Base-by-base conservation (phyloP, 1,284 basidiomycete species). In the Mycosarcoma mackinlayi region DNA sequence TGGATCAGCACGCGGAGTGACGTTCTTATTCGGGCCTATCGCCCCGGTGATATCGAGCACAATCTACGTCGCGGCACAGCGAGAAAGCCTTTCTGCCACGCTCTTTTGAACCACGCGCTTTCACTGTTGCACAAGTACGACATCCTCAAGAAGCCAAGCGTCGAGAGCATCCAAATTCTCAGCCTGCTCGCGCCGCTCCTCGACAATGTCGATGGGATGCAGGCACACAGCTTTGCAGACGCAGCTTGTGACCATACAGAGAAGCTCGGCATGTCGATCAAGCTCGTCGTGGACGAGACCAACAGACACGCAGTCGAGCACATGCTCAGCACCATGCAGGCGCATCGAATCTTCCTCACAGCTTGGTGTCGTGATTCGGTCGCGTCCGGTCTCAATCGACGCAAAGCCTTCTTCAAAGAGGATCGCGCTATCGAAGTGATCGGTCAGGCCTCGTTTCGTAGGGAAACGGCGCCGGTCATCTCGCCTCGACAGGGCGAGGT, bases 91-190 rank as follows among this genome's bases (percentile, higher is more conserved):
- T 76, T 76, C 50, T 77, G 71, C 55, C 76, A 77, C 27, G 53
- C 71, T 18, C 49, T 80, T 18, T 42, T 80, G 24, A 73, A 69
- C 23, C 71, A 73, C 14, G 77, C 74, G 7, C 58, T 80, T 16
- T 70, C 68, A 6, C 40, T 81, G 18, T 76, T 79, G 35, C 65
- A 80, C 63, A 76, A 73, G 54, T 65, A 81, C 61, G 61, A 80
- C 30, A 56, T 81, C 4, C 57, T 76, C 41, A 62, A 73, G 52
- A 73, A 63, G 42, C 68, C 74, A 2, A 71, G 67, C 19, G 50
- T 74, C 18, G 78, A 80, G 52, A 64, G 62, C 28, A 42, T 75
- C 19, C 67, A 71, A 40, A 45, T 68, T 1, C 60, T 81, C 18
- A 21, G 65, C 23, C 52, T 81, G 2, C 56, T 81, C 6, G 56